Evolutionary conservation across 805 yeast genomes (phyloP).

Genomic region (Hanseniaspora jakobsenii): DNA sequence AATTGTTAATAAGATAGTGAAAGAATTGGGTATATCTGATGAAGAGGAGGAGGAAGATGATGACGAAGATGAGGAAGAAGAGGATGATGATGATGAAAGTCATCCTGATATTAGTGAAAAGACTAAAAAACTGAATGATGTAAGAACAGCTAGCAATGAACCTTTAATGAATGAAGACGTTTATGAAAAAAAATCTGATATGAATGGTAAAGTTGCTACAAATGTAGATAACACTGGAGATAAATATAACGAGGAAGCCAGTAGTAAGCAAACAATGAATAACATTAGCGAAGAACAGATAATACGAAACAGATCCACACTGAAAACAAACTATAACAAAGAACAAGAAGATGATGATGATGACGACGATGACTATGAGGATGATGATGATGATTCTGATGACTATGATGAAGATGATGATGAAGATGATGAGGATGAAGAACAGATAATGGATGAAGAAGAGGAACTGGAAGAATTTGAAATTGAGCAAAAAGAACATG

Average conservation of each 20-base stretch:
- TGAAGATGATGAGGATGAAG: slow-evolving; percentile 16
- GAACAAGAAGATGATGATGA: slow-evolving; percentile 28
- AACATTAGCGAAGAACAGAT: too few species aligned
- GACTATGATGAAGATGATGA: slow-evolving; percentile 16
- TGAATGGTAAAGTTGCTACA: too few species aligned
- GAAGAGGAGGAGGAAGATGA: slow-evolving; percentile 41
- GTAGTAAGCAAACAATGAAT: too few species aligned
- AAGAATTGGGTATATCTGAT: slow-evolving; percentile 54
- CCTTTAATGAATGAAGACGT: too few species aligned
- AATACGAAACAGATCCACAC: slow-evolving; percentile 38
- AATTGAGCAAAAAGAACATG: slow-evolving; percentile 18
- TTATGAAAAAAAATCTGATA: too few species aligned
- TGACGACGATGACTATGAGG: slow-evolving; percentile 13
- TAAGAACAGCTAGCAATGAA: too few species aligned
- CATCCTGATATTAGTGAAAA: too few species aligned
- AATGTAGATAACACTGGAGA: too few species aligned
- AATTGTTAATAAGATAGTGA: slow-evolving; percentile 71
- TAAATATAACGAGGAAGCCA: too few species aligned
- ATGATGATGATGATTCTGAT: slow-evolving; percentile 9
- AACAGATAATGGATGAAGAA: slow-evolving; percentile 10
- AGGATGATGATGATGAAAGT: slow-evolving; percentile 32
- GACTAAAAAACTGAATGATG: too few species aligned
- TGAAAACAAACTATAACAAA: slow-evolving; percentile 33
- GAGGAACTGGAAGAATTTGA: slow-evolving; percentile 21
- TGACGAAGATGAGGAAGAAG: slow-evolving; percentile 35